phyloP scores from a whole-genome alignment of 805 yeast species.

The Maudiozyma serrabonitensis region DNA sequence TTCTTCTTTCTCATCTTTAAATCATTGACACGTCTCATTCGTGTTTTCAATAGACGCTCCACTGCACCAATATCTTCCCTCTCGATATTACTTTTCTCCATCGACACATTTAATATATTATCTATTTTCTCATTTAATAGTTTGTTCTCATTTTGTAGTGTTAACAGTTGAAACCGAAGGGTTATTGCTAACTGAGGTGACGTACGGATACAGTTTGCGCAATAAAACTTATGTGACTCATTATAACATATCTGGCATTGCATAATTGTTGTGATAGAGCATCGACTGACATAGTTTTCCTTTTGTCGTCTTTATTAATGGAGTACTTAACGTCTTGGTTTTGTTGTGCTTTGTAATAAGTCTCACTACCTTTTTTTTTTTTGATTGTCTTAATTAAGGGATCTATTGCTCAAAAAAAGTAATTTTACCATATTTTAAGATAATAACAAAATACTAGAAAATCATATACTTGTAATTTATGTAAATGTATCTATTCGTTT shows the following conservation, averaged over 20 bases:
- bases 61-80: neutral
- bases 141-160: conserved; percentile 8
- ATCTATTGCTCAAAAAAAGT: no score
- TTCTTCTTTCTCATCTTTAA: neutral
- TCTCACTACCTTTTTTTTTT: no score
- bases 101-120: conserved; percentile 8
- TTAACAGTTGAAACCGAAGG: conserved; percentile 12
- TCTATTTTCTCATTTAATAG: conserved; percentile 13
- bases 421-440: no score
- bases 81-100: neutral
- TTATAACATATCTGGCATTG: conserved; percentile 17
- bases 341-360: no score
- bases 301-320: no score
- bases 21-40: neutral
- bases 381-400: no score
- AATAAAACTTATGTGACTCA: conserved; percentile 12
- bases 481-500: neutral
- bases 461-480: no score
- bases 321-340: no score
- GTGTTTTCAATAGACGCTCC: neutral
- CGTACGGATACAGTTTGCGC: conserved; percentile 22
- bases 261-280: neutral
- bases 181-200: conserved; percentile 18
- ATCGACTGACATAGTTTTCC: no score
- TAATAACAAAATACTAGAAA: no score